Conservation (phyloP, 1,284 basidiomycete species). For the Schizophyllum commune region DNA sequence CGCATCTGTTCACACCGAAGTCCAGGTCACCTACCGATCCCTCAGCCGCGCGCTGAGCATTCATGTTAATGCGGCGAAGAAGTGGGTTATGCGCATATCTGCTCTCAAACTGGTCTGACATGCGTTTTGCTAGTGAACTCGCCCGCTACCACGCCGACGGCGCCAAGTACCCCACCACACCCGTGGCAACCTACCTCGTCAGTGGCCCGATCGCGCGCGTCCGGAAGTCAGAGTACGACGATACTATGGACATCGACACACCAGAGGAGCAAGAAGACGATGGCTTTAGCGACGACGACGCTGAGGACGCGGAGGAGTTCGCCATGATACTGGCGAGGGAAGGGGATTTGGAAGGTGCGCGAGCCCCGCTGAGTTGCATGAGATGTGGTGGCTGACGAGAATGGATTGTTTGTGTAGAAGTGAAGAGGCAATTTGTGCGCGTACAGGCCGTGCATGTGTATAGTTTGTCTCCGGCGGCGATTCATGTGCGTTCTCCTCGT, state of each 20-base stretch:
- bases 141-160: slow-evolving; percentile 42
- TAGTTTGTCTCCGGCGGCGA: slow-evolving; percentile 51
- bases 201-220: slow-evolving; percentile 36
- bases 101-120: not conserved
- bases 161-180: slow-evolving; percentile 30
- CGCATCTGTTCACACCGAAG: not conserved
- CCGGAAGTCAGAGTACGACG: slow-evolving; percentile 22
- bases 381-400: slow-evolving; percentile 36
- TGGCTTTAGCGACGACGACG: slow-evolving; percentile 26
- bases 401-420: too few species aligned
- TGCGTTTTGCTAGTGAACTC: slow-evolving; percentile 44
- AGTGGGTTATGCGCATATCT: slow-evolving; percentile 32
- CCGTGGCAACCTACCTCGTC: slow-evolving; percentile 60
- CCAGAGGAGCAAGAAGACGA: slow-evolving; percentile 18
- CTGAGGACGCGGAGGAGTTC: slow-evolving; percentile 34
- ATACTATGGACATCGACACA: slow-evolving; percentile 31
- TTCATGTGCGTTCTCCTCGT: slow-evolving; percentile 36
- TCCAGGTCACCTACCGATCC: slow-evolving; percentile 66
- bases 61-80: slow-evolving; percentile 68
- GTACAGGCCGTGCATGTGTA: slow-evolving; percentile 55
- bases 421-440: slow-evolving; percentile 28
- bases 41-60: slow-evolving; percentile 60
- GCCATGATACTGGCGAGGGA: slow-evolving; percentile 50
- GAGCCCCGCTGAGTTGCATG: not conserved
- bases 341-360: slow-evolving; percentile 50